Evolutionary conservation across 1,139 yeast genomes (phyloP).

Genomic region (Lodderomyces pseudojiufengensis): DNA sequence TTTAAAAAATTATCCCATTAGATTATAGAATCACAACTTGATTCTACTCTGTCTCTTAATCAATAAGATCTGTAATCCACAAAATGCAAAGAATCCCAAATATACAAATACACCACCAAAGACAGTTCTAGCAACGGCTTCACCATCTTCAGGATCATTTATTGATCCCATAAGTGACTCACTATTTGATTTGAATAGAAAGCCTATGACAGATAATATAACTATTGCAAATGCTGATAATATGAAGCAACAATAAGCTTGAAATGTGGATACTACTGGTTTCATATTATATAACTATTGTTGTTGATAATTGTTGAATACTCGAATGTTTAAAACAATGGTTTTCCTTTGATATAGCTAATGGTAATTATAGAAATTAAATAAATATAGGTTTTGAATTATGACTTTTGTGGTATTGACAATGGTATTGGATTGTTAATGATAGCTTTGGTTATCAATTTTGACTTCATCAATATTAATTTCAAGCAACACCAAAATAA

Average conservation of each 20-base stretch:
- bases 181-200: constrained; percentile 72
- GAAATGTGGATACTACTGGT: constrained; percentile 50
- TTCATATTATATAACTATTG: constrained; percentile 23
- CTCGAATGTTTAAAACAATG: neutral
- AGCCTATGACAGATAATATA: constrained; percentile 80
- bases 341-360: neutral
- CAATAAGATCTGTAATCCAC: constrained; percentile 77
- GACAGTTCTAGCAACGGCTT: constrained; percentile 88
- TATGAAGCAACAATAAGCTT: constrained; percentile 94
- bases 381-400: no score
- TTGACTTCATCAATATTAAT: no score
- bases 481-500: no score
- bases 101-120: constrained; percentile 89
- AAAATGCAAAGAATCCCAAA: constrained; percentile 72
- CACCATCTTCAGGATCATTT: constrained; percentile 87
- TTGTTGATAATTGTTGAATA: neutral
- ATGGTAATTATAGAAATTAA: no score
- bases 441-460: no score
- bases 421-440: no score
- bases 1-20: no score
- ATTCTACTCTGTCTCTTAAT: constrained; percentile 62
- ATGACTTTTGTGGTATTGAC: no score
- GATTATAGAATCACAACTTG: constrained; percentile 24
- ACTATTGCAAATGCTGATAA: constrained; percentile 88
- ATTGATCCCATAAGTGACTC: constrained; percentile 93